Evolutionary conservation across 1,284 basidiomycete genomes (phyloP), one percentile per base, ranked within the genome.

Genomic region (Heliocybe sulcata): DNA sequence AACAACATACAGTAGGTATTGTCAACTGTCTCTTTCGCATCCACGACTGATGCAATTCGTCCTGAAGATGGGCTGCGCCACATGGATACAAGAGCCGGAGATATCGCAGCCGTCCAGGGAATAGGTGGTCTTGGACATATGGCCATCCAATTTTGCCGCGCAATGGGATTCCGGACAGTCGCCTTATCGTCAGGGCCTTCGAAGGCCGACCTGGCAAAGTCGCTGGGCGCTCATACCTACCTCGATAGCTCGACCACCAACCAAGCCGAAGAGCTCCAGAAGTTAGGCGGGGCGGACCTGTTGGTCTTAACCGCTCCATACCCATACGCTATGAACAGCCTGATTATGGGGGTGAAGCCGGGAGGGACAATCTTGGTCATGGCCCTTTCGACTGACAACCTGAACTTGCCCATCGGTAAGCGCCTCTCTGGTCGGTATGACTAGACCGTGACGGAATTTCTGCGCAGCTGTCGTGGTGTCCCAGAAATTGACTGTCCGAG

Each of bases 101-200:
- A 71, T 53, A 59, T 70, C 12, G 71, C 72, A 2, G 68, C 65
- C 3, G 63, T 74, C 3, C 69, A 72, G 52, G 73, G 72, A 26
- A 60, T 74, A 27, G 72, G 67, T 1, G 68, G 68, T 10, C 60
- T 69, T 4, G 68, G 67, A 31, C 68, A 68, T 50, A 65, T 69
- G 51, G 68, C 62, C 3, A 55, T 69, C 52, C 68, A 69, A 53
- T 68, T 64, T 57, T 57, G 63, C n/a, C 55, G 58, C 25, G 60
- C 60, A 23, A 65, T 69, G 61, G 68, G 68, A 45, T 65, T 62
- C 60, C 61, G 62, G 23, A 64, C 63, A 26, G 59, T 66, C 54
- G 67, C 65, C 45, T 55, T 55, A 16, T 62, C 60, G 10, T 56
- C 58, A 2, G 55, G 58, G 12, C 38, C 54, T 2, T 19, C 42